Conservation (phyloP, 495 filamentous ascomycete species). For the Pseudomonodictys pantanalensis region DNA sequence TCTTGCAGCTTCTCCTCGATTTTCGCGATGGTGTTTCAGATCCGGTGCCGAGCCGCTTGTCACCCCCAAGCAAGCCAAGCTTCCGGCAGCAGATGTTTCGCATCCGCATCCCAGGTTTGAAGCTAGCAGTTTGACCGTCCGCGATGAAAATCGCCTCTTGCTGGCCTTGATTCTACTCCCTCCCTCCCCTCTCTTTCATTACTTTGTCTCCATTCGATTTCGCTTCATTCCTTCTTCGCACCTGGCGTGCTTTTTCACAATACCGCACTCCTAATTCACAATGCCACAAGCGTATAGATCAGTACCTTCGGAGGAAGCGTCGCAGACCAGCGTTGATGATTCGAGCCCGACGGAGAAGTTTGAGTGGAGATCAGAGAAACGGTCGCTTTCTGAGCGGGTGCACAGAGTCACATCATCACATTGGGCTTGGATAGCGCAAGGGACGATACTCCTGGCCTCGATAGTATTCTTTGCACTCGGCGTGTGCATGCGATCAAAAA, state of each 20-base stretch:
- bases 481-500: conserved; percentile 8
- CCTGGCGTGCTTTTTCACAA: conserved; percentile 7
- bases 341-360: conserved; percentile 10
- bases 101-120: too few relatives aligned
- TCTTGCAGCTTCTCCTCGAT: too few relatives aligned
- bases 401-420: conserved; percentile 1
- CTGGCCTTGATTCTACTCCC: too few relatives aligned
- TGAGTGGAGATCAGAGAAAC: conserved; percentile 5
- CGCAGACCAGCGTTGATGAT: neutral
- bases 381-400: neutral
- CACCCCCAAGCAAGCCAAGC: too few relatives aligned
- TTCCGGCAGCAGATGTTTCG: too few relatives aligned
- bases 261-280: neutral
- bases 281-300: conserved; percentile 8
- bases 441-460: conserved; percentile 3
- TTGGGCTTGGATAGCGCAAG: conserved; percentile 16
- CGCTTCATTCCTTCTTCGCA: conserved; percentile 7
- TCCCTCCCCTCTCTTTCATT: too few relatives aligned
- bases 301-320: neutral
- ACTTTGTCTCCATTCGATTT: too few relatives aligned
- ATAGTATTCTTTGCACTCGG: conserved; percentile 10
- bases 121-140: too few relatives aligned
- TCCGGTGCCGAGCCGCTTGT: too few relatives aligned
- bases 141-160: too few relatives aligned
- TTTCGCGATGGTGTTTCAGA: too few relatives aligned